Base-by-base conservation (phyloP, 495 filamentous ascomycete species). In the Choiromyces venosus region DNA sequence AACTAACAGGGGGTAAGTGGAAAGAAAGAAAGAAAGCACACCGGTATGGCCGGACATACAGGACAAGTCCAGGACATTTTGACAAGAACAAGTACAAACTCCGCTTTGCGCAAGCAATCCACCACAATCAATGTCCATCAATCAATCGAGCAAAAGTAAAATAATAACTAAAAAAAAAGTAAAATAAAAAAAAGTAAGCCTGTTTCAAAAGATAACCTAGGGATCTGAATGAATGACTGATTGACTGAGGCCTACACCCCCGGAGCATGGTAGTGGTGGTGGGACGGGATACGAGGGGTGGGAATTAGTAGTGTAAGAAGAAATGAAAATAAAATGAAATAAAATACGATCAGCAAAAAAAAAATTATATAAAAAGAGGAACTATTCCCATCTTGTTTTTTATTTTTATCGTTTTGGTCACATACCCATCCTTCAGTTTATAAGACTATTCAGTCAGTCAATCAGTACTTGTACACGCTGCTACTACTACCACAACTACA, bases 111-210 rank as follows among this genome's bases (percentile, higher is more conserved):
- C 25, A 12, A 29, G 52, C 52, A 29, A 29, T n/a, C n/a, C n/a
- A n/a, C n/a, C n/a, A n/a, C n/a, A n/a, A n/a, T n/a, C n/a, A n/a
- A n/a, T n/a, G n/a, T n/a, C n/a, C n/a, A n/a, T 2, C 52, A 61
- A 61, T 9, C 52, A 61, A n/a, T 61, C 9, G 16, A 18, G n/a
- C n/a, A 56, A 56, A 56, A 29, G 46, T 56, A 56, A 25, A 56
- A 4, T 56, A 56, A 12, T 12, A 56, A n/a, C n/a, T n/a, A n/a
- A n/a, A n/a, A 18, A 61, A 33, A 61, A 61, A 29, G 25, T 16
- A 61, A 61, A n/a, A n/a, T n/a, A n/a, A n/a, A n/a, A n/a, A n/a
- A 61, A 14, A 61, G 52, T 61, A 61, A 61, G 52, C 52, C 52
- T 61, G 52, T 61, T 61, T 61, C 25, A 61, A 61, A 61, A 61